phyloP scores from a whole-genome alignment of 208 protist genomes.

The Tritrichomonas foetus region DNA sequence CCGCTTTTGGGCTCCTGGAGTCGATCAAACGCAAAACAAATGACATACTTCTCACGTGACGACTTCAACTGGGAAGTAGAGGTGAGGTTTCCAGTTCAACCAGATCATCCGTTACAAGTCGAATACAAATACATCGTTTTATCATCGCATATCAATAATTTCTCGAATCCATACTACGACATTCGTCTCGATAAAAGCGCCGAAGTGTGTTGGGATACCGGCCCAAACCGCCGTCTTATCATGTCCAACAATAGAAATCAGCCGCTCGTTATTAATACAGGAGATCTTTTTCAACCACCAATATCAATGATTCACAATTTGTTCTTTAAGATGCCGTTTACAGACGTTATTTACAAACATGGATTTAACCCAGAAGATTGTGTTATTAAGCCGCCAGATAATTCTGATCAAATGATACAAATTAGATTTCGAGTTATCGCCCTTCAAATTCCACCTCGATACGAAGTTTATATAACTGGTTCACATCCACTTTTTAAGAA shows the following conservation, averaged over 20 bases:
- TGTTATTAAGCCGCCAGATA: not conserved
- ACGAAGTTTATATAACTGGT: not conserved
- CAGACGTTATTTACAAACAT: not conserved
- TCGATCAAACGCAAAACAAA: not conserved
- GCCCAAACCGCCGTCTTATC: not conserved
- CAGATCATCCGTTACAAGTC: not conserved
- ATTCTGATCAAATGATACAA: not conserved
- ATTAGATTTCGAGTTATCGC: not conserved
- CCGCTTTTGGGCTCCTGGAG: not conserved
- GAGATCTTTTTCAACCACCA: slow-evolving; percentile 18
- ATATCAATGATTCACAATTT: not conserved
- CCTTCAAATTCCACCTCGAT: not conserved
- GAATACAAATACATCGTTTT: slow-evolving; percentile 34
- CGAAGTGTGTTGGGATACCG: slow-evolving; percentile 22
- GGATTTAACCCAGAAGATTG: not conserved
- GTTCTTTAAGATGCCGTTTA: not conserved
- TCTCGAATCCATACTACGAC: not conserved
- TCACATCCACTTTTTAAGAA: not conserved
- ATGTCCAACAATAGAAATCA: not conserved
- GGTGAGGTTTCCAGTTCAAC: not conserved
- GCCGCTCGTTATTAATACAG: not conserved
- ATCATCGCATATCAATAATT: not conserved
- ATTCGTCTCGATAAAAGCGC: not conserved
- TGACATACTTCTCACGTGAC: not conserved
- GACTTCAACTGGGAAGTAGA: not conserved